phyloP scores from a whole-genome alignment of 78 protist species.

The Dictyostelium capitatum region DNA sequence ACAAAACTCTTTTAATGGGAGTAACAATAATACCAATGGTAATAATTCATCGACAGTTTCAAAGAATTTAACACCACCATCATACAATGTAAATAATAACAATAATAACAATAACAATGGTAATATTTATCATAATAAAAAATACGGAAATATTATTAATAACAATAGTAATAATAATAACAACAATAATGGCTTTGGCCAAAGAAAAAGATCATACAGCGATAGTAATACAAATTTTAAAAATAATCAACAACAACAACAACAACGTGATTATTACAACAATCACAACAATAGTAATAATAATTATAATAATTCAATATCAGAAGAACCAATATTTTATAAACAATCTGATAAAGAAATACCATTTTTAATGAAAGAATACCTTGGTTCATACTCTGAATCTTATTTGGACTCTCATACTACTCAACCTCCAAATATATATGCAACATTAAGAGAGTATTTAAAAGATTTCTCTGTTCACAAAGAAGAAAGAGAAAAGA shows the following conservation, averaged over 20 bases:
- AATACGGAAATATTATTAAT: too few species aligned
- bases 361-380: slow-evolving; percentile 57
- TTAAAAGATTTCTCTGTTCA: slow-evolving; percentile 34
- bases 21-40: neutral
- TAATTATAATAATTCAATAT: neutral
- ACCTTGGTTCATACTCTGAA: slow-evolving; percentile 3
- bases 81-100: slow-evolving; percentile 8
- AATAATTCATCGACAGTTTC: neutral
- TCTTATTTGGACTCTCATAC: neutral
- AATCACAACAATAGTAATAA: neutral
- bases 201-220: slow-evolving; percentile 8
- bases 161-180: neutral
- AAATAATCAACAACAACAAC: neutral
- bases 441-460: slow-evolving; percentile 29
- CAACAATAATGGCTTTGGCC: neutral
- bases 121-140: too few species aligned
- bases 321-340: slow-evolving; percentile 34
- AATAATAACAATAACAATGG: neutral
- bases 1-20: slow-evolving; percentile 7
- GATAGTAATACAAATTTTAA: neutral
- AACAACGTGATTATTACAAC: neutral
- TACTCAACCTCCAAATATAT: neutral
- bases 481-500: slow-evolving; percentile 29
- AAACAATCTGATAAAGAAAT: slow-evolving; percentile 9
- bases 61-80: neutral